Conservation (phyloP, 192 early-diverging fungal genomes). For the Linnemannia exigua region DNA sequence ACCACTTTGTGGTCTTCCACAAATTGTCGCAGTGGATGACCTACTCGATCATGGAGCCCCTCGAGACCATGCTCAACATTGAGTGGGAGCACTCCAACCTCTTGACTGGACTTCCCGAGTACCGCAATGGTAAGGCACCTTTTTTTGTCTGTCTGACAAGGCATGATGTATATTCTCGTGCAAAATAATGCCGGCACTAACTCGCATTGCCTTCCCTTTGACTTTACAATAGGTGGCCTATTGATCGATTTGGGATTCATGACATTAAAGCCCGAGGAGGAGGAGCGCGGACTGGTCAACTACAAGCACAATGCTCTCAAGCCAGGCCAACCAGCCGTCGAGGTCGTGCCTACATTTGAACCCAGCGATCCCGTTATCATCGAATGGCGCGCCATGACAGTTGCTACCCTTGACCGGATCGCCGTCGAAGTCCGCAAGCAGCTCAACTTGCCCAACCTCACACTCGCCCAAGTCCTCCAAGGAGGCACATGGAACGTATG, state of each 20-base stretch:
- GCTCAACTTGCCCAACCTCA: conserved; percentile 71
- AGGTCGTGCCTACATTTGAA: conserved; percentile 77
- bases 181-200: background rate
- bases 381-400: conserved; percentile 95
- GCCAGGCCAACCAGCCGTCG: conserved; percentile 40
- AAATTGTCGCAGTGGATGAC: conserved; percentile 98
- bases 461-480: conserved; percentile 90
- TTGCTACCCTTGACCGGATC: conserved; percentile 83
- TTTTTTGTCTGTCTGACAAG: too few species aligned
- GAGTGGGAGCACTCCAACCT: conserved; percentile 68
- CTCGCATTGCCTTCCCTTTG: conserved; percentile 39
- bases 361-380: conserved; percentile 86
- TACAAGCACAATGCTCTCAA: conserved; percentile 59
- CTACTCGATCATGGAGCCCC: conserved; percentile 90
- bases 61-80: conserved; percentile 64
- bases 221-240: conserved; percentile 71
- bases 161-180: background rate
- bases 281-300: conserved; percentile 70
- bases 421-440: conserved; percentile 72
- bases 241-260: conserved; percentile 91
- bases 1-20: conserved; percentile 85
- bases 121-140: conserved; percentile 84
- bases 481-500: conserved; percentile 92
- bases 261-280: conserved; percentile 65
- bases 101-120: conserved; percentile 91